Percentiles rank a stretch among this genome's conserved stretches.
These are phyloP conservation scores for Hymenoscyphus fraxineus DNA, from an alignment of 2,329 filamentous ascomycete species.

Conservation along the genomic window DNA sequence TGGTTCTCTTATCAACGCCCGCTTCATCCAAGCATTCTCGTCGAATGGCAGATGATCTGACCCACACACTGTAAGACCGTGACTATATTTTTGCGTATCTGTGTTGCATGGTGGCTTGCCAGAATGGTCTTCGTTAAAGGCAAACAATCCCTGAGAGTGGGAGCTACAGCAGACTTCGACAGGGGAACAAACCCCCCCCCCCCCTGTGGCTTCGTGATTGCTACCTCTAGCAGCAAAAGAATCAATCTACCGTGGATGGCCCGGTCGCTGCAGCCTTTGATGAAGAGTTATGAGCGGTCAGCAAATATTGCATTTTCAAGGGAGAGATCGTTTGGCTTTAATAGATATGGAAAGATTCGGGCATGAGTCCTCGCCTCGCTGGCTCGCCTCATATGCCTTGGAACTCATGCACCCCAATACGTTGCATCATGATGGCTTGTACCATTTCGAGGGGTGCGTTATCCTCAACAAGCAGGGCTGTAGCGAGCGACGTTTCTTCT, in stretches of 20 bases:
- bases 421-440: constrained; percentile 15
- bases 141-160: constrained; percentile 23
- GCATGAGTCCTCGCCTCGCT: constrained; percentile 12
- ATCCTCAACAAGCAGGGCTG: constrained; percentile 10
- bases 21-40: constrained; percentile 22
- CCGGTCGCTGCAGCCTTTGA: neutral
- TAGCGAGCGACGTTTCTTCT: constrained; percentile 7
- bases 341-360: constrained; percentile 12
- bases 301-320: constrained; percentile 10
- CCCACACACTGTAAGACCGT: constrained; percentile 22
- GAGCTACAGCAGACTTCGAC: constrained; percentile 12
- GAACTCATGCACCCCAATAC: constrained; percentile 17
- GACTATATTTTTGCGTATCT: constrained; percentile 10
- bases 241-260: constrained; percentile 8
- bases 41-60: constrained; percentile 22
- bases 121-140: constrained; percentile 13
- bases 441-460: constrained; percentile 12
- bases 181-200: constrained; percentile 20
- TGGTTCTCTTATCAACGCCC: constrained; percentile 12
- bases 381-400: constrained; percentile 12
- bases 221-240: constrained; percentile 3
- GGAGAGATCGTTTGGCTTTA: constrained; percentile 22
- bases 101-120: constrained; percentile 23
- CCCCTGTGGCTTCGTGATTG: constrained; percentile 15
- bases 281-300: neutral